Evolutionary conservation across 192 early-diverging fungal genomes (phyloP).

Genomic region (Coemansia sp.): DNA sequence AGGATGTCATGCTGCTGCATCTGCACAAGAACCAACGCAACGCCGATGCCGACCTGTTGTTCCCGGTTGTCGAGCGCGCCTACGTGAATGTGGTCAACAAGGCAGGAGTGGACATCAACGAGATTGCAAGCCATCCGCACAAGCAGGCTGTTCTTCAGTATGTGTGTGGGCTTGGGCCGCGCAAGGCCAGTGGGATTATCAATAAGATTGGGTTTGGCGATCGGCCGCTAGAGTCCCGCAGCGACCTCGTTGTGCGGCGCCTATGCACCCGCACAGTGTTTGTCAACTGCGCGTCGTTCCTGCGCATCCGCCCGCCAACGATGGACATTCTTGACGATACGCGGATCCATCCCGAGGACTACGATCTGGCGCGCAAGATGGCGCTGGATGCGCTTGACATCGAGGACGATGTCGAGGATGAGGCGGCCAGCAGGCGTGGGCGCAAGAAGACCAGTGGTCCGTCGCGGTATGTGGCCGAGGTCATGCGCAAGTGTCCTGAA

Average conservation of each 20-base stretch:
- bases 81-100: constrained; percentile 84
- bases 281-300: constrained; percentile 91
- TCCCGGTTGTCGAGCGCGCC: constrained; percentile 75
- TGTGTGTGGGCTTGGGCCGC: constrained; percentile 89
- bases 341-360: constrained; percentile 94
- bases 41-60: constrained; percentile 66
- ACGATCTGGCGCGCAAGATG: constrained; percentile 95
- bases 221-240: constrained; percentile 61
- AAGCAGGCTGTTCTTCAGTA: constrained; percentile 76
- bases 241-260: constrained; percentile 67
- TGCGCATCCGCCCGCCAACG: constrained; percentile 73
- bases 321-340: constrained; percentile 91
- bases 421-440: constrained; percentile 47
- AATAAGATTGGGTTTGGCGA: constrained; percentile 35
- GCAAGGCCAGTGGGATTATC: constrained; percentile 84
- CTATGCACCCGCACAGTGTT: constrained; percentile 76
- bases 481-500: constrained; percentile 74
- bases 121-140: constrained; percentile 67
- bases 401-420: constrained; percentile 75
- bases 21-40: constrained; percentile 78
- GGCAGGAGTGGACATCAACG: constrained; percentile 91
- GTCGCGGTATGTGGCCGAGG: constrained; percentile 74
- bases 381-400: constrained; percentile 92
- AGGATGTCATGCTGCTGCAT: constrained; percentile 61
- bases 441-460: constrained; percentile 46